Evolutionary conservation across 257 asterid species (phyloP), one percentile per base, ranked within the genome.

Genomic region (Catharanthus roseus): DNA sequence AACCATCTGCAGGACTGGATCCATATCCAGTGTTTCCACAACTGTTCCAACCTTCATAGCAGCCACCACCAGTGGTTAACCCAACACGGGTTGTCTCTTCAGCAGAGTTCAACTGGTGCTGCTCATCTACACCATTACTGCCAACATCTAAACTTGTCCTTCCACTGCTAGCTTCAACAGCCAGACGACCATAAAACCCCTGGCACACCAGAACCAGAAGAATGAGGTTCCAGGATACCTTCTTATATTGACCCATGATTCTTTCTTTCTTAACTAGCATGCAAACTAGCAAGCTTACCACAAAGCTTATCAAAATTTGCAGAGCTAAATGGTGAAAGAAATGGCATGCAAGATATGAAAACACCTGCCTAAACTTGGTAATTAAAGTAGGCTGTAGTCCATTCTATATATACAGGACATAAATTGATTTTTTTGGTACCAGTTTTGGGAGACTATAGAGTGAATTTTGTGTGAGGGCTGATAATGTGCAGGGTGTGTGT

Each of bases 101-200:
- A 53, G 28, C 33, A 33, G 34, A 57, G 58, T 70, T 73, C 63
- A 16, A 45, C 29, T 74, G 49, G 6, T 53, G 9, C 60, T 6
- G 23, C 21, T 33, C 38, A 8, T n/a, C 72, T 29, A 19, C 61
- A 16, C 50, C 69, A 47, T 45, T 38, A 53, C 0, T 67, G 12
- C 23, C 72, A 45, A 58, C 19, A 38, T 42, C 63, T 44, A 57
- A 38, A 64, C 76, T 51, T 51, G 12, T 69, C 42, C 78, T 77
- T n/a, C 34, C 77, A 54, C 78, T 70, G 1, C 62, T 50, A 18
- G 84, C 85, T 54, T 78, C 83, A 72, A 62, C 80, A 31, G 39
- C 72, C 21, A 54, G 76, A 54, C 23, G 33, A 34, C 63, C 65
- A 74, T 36, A 28, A 38, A 83, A 39, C 55, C 58, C 75, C 54